A percentile compares a stretch with the other conserved stretches of the same genome.
Evolutionary conservation across 2,329 filamentous ascomycete species (phyloP).

Genomic region (Malbranchea cinnamomea): DNA sequence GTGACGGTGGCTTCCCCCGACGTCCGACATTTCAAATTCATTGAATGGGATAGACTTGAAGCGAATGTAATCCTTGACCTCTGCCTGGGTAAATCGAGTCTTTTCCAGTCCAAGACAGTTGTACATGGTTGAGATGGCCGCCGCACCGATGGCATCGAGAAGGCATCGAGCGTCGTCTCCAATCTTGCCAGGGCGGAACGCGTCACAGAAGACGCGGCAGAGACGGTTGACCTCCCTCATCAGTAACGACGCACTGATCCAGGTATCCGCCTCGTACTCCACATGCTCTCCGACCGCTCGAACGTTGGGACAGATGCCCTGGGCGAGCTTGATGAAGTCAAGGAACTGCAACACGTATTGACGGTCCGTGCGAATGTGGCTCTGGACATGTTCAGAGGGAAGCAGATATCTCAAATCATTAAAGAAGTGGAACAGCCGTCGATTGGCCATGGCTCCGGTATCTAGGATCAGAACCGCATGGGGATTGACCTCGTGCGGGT

Average conservation of each 20-base stretch:
- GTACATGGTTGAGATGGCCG: slow-evolving; percentile 70
- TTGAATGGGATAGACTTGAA: slow-evolving; percentile 69
- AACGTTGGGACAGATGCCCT: slow-evolving; percentile 90
- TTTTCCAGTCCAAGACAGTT: slow-evolving; percentile 85
- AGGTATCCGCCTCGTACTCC: slow-evolving; percentile 94
- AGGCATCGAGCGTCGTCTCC: slow-evolving; percentile 49
- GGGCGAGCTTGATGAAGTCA: slow-evolving; percentile 87
- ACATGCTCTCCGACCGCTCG: slow-evolving; percentile 89
- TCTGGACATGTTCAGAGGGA: slow-evolving; percentile 73
- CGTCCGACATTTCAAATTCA: slow-evolving; percentile 51
- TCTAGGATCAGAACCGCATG: slow-evolving; percentile 84
- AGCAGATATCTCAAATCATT: slow-evolving; percentile 85
- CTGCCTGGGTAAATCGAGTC: slow-evolving; percentile 66
- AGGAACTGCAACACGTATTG: slow-evolving; percentile 89
- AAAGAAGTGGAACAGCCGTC: slow-evolving; percentile 96
- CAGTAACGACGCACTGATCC: slow-evolving; percentile 91
- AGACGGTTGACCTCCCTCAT: slow-evolving; percentile 90
- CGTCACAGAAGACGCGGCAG: slow-evolving; percentile 74
- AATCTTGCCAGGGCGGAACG: slow-evolving; percentile 57
- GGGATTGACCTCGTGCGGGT: slow-evolving; percentile 76
- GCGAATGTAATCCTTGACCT: slow-evolving; percentile 71
- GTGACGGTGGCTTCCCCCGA: slow-evolving; percentile 37
- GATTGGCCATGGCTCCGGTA: slow-evolving; percentile 83
- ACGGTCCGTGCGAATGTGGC: slow-evolving; percentile 65
- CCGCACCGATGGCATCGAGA: slow-evolving; percentile 50